Evolutionary conservation across 2,329 filamentous ascomycete species (phyloP).

Genomic region (Penicillium sp.): DNA sequence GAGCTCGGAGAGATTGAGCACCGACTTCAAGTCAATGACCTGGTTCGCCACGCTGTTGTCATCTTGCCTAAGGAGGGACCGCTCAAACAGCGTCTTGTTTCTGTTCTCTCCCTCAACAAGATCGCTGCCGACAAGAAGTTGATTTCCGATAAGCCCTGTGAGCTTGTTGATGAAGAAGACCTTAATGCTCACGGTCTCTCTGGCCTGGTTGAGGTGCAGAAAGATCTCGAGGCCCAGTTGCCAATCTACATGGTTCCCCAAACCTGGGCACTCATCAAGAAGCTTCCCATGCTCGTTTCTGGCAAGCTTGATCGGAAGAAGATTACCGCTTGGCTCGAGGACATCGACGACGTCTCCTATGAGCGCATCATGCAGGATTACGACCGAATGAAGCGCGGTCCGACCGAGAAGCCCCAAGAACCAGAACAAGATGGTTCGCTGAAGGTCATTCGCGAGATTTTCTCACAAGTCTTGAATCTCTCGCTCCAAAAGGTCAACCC

Average conservation of each 20-base stretch:
- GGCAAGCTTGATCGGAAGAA: conserved; percentile 37
- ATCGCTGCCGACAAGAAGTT: conserved; percentile 21
- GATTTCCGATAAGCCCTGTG: conserved; percentile 27
- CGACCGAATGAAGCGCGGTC: conserved; percentile 24
- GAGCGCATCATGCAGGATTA: conserved; percentile 38
- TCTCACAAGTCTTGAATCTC: conserved; percentile 35
- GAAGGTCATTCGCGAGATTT: conserved; percentile 27
- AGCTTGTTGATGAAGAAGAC: conserved; percentile 27
- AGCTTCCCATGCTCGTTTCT: conserved; percentile 38
- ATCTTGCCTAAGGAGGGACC: conserved; percentile 41
- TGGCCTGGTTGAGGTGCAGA: conserved; percentile 32
- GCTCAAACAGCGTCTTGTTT: conserved; percentile 42
- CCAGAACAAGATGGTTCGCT: conserved; percentile 16
- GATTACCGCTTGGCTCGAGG: conserved; percentile 43
- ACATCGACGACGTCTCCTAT: conserved; percentile 37
- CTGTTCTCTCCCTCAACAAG: conserved; percentile 38
- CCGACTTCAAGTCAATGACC: conserved; percentile 30
- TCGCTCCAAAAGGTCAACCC: conserved; percentile 30
- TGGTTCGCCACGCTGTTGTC: conserved; percentile 39
- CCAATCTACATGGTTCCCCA: conserved; percentile 45
- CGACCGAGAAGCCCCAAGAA: conserved; percentile 18
- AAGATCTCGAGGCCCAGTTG: conserved; percentile 39
- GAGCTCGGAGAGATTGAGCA: conserved; percentile 51
- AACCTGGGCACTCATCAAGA: conserved; percentile 35
- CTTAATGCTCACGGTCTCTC: conserved; percentile 21